Base-by-base conservation (phyloP, 345 rosid genomes). In the Brassica nigra region DNA sequence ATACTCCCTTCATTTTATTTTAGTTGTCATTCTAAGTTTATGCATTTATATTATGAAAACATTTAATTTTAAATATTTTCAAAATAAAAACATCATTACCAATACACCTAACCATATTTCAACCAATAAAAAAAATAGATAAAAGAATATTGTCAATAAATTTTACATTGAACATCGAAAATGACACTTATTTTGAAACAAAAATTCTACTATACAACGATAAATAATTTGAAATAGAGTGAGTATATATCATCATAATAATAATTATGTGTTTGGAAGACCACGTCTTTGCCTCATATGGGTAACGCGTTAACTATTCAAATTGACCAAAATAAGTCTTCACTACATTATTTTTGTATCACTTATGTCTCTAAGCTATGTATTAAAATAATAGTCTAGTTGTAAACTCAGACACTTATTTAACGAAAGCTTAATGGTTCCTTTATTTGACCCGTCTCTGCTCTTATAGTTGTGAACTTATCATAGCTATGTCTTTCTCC, bases 391-490 rank as follows among this genome's bases (percentile, higher is more conserved):
- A 23, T 73, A 16, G 70, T 7, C 74, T 47, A 44, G 78, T 47
- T 79, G 82, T 39, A 59, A 66, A 73, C 11, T 78, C 18, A 18
- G 28, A 64, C 52, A 8, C 11, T 37, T 57, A 58, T 29, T 71
- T 65, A 77, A 34, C 10, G 8, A 62, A 20, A 27, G 16, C 31
- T 8, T 23, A 72, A 72, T 7, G 12, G 3, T 44, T 78, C 73
- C 10, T 42, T 31, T 42, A 72, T 16, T 57, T 11, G 36, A 9
- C 62, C 27, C 33, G 39, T 73, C 68, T 66, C n/a, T 79, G 33
- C 27, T 58, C 20, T 66, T 30, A 62, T 30, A 8, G 49, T 36
- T 18, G 20, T 39, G 34, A 30, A 16, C 39, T 39, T 34, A 14
- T 70, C 33, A 5, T 58, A 49, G 71, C 58, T 28, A 70, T 66